These are phyloP conservation scores for Medicago ruthenica DNA, from an alignment of 306 rosid genomes.

Conservation along the genomic window DNA sequence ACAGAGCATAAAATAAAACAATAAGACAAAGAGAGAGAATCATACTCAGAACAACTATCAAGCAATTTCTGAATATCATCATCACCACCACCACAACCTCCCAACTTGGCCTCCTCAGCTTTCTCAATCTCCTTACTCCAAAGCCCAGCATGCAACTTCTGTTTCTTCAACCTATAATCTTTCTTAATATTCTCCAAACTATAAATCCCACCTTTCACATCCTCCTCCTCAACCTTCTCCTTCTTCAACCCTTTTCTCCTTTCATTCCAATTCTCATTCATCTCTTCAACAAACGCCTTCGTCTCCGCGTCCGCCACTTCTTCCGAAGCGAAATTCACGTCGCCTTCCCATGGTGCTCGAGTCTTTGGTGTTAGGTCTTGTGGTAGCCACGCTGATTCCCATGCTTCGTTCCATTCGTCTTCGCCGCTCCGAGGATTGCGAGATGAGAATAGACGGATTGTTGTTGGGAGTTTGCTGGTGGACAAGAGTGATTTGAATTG, in stretches of 20 bases:
- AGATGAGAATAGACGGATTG: slow-evolving; percentile 35
- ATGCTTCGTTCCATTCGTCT: slow-evolving; percentile 90
- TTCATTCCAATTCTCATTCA: slow-evolving; percentile 85
- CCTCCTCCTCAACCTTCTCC: slow-evolving; percentile 46
- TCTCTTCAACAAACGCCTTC: slow-evolving; percentile 87
- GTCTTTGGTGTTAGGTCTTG: slow-evolving; percentile 65
- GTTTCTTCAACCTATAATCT: slow-evolving; percentile 89
- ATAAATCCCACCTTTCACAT: slow-evolving; percentile 57
- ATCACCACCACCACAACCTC: slow-evolving; percentile 54
- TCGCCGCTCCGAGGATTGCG: slow-evolving; percentile 54
- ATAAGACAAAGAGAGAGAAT: neutral
- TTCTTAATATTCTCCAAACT: slow-evolving; percentile 82
- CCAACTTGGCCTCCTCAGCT: slow-evolving; percentile 85
- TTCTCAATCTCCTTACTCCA: slow-evolving; percentile 97
- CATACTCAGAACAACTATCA: slow-evolving; percentile 87
- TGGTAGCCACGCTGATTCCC: slow-evolving; percentile 97
- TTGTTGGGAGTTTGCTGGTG: neutral
- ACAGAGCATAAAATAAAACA: neutral
- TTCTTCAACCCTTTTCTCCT: slow-evolving; percentile 64
- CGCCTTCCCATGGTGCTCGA: slow-evolving; percentile 84
- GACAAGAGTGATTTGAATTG: neutral
- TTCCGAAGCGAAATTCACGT: slow-evolving; percentile 62
- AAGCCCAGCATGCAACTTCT: slow-evolving; percentile 82
- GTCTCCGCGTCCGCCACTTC: slow-evolving; percentile 65
- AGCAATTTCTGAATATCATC: slow-evolving; percentile 87